Base-by-base conservation (phyloP, 2,329 filamentous ascomycete genomes). In the Hymenoscyphus occultus region DNA sequence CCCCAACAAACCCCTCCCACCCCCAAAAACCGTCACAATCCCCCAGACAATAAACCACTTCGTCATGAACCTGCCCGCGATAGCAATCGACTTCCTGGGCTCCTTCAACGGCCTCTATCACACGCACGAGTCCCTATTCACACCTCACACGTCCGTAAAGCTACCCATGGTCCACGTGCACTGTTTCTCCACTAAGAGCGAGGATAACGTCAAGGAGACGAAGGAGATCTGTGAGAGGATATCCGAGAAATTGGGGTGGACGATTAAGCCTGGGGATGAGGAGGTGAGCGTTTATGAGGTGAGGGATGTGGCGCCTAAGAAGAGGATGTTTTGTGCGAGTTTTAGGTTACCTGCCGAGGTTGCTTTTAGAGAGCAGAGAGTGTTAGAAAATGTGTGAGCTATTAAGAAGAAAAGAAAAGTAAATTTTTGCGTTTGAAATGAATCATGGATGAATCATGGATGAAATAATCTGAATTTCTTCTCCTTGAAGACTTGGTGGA, bases 31-130 rank as follows among this genome's bases (percentile, higher is more conserved):
- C 31, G 74, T 86, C 35, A 79, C 81, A 12, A 82, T 93, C 57
- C 94, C 94, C 2, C 83, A 83, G 2, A 88, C 89, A 45, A 91
- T 98, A 75, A 84, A 88, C n/a, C 95, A 98, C 80, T 99, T 93
- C 76, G 90, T 98, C 70, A 97, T 99, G 92, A 99, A 99, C 78
- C 88, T 99, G 16, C 95, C 95, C 0, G 95, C 93, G 1, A 90
- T 88, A 0, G 94, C 95, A 0, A 89, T 95, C 66, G 88, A 90
- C 65, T 99, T 99, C 76, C 83, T 97, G 28, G 81, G 82, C 63
- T 74, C 73, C 81, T 96, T 93, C 81, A 85, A 87, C 22, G 94
- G 95, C 4, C 78, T 97, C 16, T 98, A 97, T 75, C 79, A 84
- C n/a, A 87, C 87, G 2, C 82, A 86, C 31, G 87, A 93, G 75